Conservation (phyloP, 257 asterid genomes). For the Voacanga thouarsii region DNA sequence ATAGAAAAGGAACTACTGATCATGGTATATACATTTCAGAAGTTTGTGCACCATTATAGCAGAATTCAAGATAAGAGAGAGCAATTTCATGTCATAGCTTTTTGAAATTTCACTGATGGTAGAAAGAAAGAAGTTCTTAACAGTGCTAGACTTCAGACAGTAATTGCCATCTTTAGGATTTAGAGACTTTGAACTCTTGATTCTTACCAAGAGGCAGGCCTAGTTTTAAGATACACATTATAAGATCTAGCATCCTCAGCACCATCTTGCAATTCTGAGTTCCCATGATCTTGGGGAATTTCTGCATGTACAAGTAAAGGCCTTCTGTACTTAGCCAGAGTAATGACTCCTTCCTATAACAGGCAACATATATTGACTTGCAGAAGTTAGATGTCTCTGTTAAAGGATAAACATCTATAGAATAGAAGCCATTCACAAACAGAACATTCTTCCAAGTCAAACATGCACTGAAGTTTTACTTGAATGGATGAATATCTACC, state of each 20-base stretch:
- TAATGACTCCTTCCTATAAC: conserved; percentile 68
- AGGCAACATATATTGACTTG: conserved; percentile 17
- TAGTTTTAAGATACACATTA: conserved; percentile 74
- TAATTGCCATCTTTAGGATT: neutral
- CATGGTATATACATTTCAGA: neutral
- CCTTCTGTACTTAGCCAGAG: conserved; percentile 72
- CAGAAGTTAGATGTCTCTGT: neutral
- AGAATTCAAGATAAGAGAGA: neutral
- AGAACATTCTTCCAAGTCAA: neutral
- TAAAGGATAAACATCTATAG: no score
- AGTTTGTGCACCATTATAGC: neutral
- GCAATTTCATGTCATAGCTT: neutral
- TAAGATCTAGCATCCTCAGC: conserved; percentile 59
- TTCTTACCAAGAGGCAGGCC: conserved; percentile 79
- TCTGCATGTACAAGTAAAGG: conserved; percentile 96
- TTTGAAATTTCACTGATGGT: neutral
- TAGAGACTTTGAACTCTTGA: neutral
- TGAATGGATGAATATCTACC: neutral
- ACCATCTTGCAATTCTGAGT: conserved; percentile 28
- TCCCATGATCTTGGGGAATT: conserved; percentile 47
- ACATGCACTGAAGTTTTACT: neutral
- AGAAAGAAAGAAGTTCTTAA: neutral
- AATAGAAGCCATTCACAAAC: neutral
- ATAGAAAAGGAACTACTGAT: neutral
- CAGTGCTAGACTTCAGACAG: neutral